Base-by-base conservation (phyloP, 1,284 basidiomycete species). In the Sporisorium scitamineum region DNA sequence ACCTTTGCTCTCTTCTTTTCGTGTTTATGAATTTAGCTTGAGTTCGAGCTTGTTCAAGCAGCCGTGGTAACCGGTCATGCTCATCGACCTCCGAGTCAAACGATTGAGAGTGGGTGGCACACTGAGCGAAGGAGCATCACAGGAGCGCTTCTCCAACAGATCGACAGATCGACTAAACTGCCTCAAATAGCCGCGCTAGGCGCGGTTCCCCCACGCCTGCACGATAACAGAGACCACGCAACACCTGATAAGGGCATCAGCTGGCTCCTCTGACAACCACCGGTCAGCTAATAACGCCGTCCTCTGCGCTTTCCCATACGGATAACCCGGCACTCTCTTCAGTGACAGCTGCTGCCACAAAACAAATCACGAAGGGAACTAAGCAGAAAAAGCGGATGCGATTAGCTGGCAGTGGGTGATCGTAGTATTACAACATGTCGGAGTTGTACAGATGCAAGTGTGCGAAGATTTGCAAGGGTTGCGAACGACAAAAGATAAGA, bases 371-470 rank as follows among this genome's bases (percentile, higher is more conserved):
- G n/a, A 24, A 39, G 14, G 13, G 24, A 29, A n/a, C n/a, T n/a
- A n/a, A n/a, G n/a, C n/a, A n/a, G 14, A 18, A 18, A 16, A 54
- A 3, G 9, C 22, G 59, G 27, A 54, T 58, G 41, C 44, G 60
- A 67, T 72, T 72, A 63, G 64, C 60, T 63, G 64, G 57, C 61
- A 58, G 57, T 61, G 47, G n/a, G 41, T 20, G 42, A 52, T 3
- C 26, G 37, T 72, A 68, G 34, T 59, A 70, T 57, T 67, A 70
- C 67, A 75, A 67, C 72, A 75, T 70, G 72, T 75, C 72, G 67
- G 72, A 75, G 67, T 70, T 70, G 72, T 70, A 74, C 61, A 66
- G 58, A 75, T 75, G 72, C 67, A 60, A 71, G 62, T 59, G 57
- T 55, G 59, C 53, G 51, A 54, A 47, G 51, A 32, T 27, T 22